Base-by-base conservation (phyloP, 352 stramenopile genomes). In the Pythium phragmitis region DNA sequence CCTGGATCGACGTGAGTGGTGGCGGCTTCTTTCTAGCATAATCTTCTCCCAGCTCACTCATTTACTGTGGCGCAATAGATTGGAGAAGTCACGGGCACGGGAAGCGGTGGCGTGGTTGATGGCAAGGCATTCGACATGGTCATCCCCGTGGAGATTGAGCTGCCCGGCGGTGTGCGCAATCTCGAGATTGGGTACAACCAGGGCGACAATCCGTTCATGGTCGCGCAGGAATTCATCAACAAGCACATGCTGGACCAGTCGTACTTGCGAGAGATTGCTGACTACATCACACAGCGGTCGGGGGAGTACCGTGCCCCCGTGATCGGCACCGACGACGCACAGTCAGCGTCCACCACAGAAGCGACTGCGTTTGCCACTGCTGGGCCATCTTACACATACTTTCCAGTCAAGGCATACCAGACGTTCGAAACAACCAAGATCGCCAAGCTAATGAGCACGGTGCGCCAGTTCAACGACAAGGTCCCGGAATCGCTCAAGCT, bases 111-210 rank as follows among this genome's bases (percentile, higher is more conserved):
- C 28, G 82, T 89, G 14, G 81, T 99, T 13, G 91, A 99, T 68
- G 96, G 96, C 7, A 82, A 96, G 39, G 75, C 82, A 12, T 99
- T 96, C 68, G 96, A 99, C 66, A 96, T 98, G 79, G 92, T 99
- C 19, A 96, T 98, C 28, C 96, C 96, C 0, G 97, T 99, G 57
- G 96, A 99, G 73, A 94, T 99, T 48, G 96, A 99, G 67, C 76
- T 95, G 23, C 83, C 93, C 3, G 91, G 96, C 19, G 91, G 89
- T 7, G 73, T 99, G 0, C 85, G 86, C 49, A 98, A 93, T 51
- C 81, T 99, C n/a, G 78, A 98, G 68, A 98, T 99, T 66, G 96
- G 96, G 16, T 99, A 98, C 83, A 99, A 99, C 67, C 97, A 97
- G 75, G 96, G 94, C 8, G 93, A 99, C 58, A 99, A 98, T 77